phyloP scores from a whole-genome alignment of 257 asterid genomes.

The Solanum virginianum region DNA sequence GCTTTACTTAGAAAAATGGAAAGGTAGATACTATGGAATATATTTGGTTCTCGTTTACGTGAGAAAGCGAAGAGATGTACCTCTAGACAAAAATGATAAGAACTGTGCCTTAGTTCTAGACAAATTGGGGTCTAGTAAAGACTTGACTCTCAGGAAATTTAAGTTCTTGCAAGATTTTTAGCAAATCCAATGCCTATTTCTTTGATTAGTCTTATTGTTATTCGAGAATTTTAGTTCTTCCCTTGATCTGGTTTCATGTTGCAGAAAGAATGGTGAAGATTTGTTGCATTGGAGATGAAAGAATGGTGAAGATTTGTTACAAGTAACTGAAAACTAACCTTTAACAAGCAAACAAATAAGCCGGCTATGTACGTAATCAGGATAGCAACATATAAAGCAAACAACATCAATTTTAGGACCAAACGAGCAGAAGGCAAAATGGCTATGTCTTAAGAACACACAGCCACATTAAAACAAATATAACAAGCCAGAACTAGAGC shows the following conservation, averaged over 20 bases:
- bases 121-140: not conserved
- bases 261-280: slow-evolving; percentile 25
- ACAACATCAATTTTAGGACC: no score
- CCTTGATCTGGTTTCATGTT: not conserved
- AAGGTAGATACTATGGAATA: not conserved
- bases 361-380: no score
- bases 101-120: not conserved
- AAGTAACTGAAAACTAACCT: no score
- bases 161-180: not conserved
- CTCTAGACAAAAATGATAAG: not conserved
- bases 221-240: not conserved
- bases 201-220: not conserved
- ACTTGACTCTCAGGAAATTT: not conserved
- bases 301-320: no score
- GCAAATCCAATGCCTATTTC: not conserved
- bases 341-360: no score
- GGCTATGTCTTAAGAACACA: no score
- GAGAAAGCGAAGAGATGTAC: not conserved
- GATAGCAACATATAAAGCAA: no score
- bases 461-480: no score
- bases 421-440: no score
- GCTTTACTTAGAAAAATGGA: not conserved
- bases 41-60: not conserved
- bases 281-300: slow-evolving; percentile 22
- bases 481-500: no score